Evolutionary conservation across 2,329 filamentous ascomycete species (phyloP), one percentile per base, ranked within the genome.

Genomic region (Apiospora hydei): DNA sequence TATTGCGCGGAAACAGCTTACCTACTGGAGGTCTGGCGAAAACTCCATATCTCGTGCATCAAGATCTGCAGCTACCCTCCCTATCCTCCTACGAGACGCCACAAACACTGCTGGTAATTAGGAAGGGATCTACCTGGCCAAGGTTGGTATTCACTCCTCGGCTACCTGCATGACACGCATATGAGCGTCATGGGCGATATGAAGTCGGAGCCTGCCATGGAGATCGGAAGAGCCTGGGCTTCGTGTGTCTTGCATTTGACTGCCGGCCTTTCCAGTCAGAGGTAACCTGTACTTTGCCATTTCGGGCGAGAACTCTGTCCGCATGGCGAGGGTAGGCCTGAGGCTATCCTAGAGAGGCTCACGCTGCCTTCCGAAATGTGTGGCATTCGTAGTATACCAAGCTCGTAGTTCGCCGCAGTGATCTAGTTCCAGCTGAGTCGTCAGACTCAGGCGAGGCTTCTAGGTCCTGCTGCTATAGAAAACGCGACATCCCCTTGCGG

Each of bases 21-120:
- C 51, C n/a, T 64, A 41, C 57, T 64, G 34, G 34, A 64, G 57
- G 57, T 49, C 30, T 26, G 57, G 69, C 77, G 77, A 77, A 77
- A 78, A 77, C 75, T 77, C 79, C 79, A 78, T 80, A 79, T 81
- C 80, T 80, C 79, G 83, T 83, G 84, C 83, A 83, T 82, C 78
- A 82, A 64, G 76, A 77, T 77, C 84, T 87, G 85, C 85, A 86
- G 78, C 79, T 81, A 86, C 78, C 85, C 85, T 85, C 79, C 81
- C 79, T 82, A 80, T 82, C 77, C 78, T 80, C 82, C 82, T 83
- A 83, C 79, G 80, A 85, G 81, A 83, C 82, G 83, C 84, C 84
- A 85, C 84, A 84, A 83, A 83, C 82, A 84, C 78, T 76, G 75
- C 75, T 81, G 82, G 80, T 82, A 82, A 82, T 82, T 82, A 79